Conservation (phyloP, 768 basidiomycete species). For the Hericium alpestre region DNA sequence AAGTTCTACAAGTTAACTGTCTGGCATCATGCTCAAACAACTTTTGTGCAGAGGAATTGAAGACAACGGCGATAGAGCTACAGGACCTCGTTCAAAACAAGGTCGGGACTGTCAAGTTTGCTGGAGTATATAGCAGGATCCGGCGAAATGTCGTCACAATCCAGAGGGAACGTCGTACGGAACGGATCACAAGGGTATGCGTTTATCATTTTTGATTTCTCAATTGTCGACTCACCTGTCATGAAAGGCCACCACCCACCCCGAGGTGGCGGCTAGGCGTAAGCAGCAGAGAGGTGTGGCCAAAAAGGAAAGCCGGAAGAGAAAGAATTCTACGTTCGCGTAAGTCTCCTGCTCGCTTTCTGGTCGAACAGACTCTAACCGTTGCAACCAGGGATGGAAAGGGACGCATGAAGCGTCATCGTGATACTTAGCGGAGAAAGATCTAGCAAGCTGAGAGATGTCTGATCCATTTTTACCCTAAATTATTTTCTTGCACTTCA, state of each 20-base stretch:
- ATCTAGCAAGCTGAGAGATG: neutral
- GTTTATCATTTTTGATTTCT: neutral
- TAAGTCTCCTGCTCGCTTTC: slow-evolving; percentile 26
- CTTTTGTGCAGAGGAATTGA: slow-evolving; percentile 58
- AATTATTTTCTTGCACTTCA: neutral
- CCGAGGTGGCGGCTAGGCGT: slow-evolving; percentile 65
- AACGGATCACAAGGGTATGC: slow-evolving; percentile 32
- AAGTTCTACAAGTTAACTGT: slow-evolving; percentile 16
- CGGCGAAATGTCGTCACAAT: slow-evolving; percentile 59
- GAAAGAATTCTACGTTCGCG: slow-evolving; percentile 55
- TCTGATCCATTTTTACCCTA: neutral
- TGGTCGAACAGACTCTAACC: slow-evolving; percentile 3
- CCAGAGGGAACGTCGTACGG: slow-evolving; percentile 61
- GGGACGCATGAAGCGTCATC: slow-evolving; percentile 36
- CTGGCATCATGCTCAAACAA: neutral
- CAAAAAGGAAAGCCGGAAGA: slow-evolving; percentile 82
- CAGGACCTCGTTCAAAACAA: slow-evolving; percentile 80
- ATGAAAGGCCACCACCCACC: slow-evolving; percentile 56
- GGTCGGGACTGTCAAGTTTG: slow-evolving; percentile 82
- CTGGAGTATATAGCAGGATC: slow-evolving; percentile 68
- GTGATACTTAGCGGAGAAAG: slow-evolving; percentile 21
- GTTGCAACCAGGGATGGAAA: slow-evolving; percentile 31
- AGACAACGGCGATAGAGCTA: slow-evolving; percentile 69
- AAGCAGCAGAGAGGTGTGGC: slow-evolving; percentile 59
- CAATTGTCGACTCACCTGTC: neutral